Conservation (phyloP, 2,329 filamentous ascomycete genomes). For the Calonectria hongkongensis region DNA sequence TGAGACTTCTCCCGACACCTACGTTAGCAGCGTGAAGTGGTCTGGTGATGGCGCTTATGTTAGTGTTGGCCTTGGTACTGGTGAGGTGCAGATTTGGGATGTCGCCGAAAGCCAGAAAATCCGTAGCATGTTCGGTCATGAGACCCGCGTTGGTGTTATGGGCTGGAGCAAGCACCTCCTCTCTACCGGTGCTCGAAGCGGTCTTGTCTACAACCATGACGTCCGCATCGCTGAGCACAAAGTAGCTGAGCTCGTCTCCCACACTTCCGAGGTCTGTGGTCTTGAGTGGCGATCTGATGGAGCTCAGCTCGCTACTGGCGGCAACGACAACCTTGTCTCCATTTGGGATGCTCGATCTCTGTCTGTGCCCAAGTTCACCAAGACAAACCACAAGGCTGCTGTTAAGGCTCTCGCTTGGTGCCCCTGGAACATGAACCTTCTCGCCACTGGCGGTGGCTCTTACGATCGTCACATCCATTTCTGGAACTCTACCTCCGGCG, state of each 20-base stretch:
- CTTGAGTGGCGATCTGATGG: constrained; percentile 98
- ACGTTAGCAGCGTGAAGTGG: constrained; percentile 99
- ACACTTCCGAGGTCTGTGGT: constrained; percentile 98
- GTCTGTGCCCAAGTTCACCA: constrained; percentile 97
- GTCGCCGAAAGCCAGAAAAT: constrained; percentile 96
- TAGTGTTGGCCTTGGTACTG: constrained; percentile 93
- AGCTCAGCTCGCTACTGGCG: constrained; percentile 96
- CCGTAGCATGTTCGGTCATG: constrained; percentile 98
- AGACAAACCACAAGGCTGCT: constrained; percentile 99
- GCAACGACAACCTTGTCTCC: constrained; percentile 98
- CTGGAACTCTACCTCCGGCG: constrained; percentile 99
- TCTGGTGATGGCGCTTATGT: constrained; percentile 98
- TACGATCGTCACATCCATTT: constrained; percentile 99
- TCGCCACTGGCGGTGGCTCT: constrained; percentile 95
- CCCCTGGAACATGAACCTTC: constrained; percentile 98
- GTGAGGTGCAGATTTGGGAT: constrained; percentile 99
- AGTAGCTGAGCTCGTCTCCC: constrained; percentile 95
- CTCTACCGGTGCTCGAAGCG: constrained; percentile 94
- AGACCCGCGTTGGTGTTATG: constrained; percentile 97
- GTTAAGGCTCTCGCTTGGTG: constrained; percentile 99
- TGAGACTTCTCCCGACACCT: constrained; percentile 92
- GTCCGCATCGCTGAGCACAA: constrained; percentile 99
- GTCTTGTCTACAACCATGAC: constrained; percentile 98
- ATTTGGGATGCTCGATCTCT: constrained; percentile 99
- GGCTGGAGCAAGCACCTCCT: constrained; percentile 99